A percentile compares a stretch with the other conserved stretches of the same genome.
These are phyloP conservation scores for Mycena filopes DNA, from an alignment of 768 basidiomycete genomes.

Conservation along the genomic window DNA sequence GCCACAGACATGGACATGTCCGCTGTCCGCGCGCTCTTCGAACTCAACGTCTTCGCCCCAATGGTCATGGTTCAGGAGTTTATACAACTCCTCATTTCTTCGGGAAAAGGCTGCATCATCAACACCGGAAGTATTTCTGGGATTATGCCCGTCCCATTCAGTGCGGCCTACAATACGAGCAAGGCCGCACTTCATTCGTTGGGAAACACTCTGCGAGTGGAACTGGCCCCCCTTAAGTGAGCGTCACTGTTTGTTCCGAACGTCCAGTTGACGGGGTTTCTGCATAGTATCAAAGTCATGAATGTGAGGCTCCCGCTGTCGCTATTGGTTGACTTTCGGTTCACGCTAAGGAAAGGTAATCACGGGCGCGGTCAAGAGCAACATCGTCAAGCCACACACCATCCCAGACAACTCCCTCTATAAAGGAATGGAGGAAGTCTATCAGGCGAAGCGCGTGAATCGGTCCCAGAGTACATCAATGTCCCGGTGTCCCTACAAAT, in stretches of 20 bases:
- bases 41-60: conserved; percentile 8
- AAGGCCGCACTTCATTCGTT: conserved; percentile 1
- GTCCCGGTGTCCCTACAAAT: background rate
- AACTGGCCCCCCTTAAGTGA: conserved; percentile 3
- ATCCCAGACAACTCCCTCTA: conserved; percentile 4
- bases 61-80: conserved; percentile 16
- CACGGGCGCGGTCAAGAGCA: conserved; percentile 11
- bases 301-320: background rate
- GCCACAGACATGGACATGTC: conserved; percentile 12
- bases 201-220: background rate
- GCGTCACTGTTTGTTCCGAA: background rate
- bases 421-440: background rate
- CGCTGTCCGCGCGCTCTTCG: conserved; percentile 2
- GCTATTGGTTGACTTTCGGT: background rate
- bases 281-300: background rate
- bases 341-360: background rate
- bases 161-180: conserved; percentile 4
- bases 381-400: background rate
- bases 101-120: background rate
- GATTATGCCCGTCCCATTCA: background rate
- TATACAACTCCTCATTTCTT: conserved; percentile 1
- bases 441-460: background rate
- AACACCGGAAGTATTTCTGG: background rate
- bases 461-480: background rate
- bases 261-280: background rate